Evolutionary conservation across 2,329 filamentous ascomycete species (phyloP), one percentile per base, ranked within the genome.

Genomic region (Aspergillus brasiliensis): DNA sequence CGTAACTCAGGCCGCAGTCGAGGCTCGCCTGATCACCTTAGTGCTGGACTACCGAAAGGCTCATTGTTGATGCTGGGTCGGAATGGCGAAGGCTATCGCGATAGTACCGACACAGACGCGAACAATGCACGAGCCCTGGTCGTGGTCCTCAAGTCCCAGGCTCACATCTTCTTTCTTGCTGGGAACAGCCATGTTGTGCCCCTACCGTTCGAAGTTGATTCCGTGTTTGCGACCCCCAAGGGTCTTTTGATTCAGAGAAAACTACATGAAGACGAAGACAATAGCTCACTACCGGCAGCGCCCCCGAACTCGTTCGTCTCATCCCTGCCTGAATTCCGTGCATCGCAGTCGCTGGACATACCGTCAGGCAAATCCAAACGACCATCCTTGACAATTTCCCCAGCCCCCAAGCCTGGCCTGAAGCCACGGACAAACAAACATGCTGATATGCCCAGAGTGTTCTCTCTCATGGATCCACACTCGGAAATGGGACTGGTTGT

Each of bases 121-220:
- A 66, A 66, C 15, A 68, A 69, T 47, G 68, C 80, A 69, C 72
- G 88, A 70, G 92, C 94, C 4, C 79, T 99, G 62, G 91, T 98
- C 7, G 90, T 99, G 52, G 90, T 98, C 67, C 85, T 99, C 65
- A 93, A 91, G 77, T 93, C 91, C 0, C 94, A 98, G 72, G 92
- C 91, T 21, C 94, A 98, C 73, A 87, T 99, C 65, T 96, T 93
- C 81, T 97, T 96, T 73, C 84, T 98, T 38, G 86, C 90, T 2
- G 94, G 94, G 19, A 88, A 91, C 34, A 95, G 86, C 71, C 91
- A 99, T 82, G 86, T 97, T 60, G 84, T 98, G 51, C 92, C 97
- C 73, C 86, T 99, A 71, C 94, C 94, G 1, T 99, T 99, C 71
- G 93, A 98, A 77, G 90, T 97, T 44, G 92, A 97, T 72, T 87